Percentiles rank a stretch among this genome's conserved stretches.
These are phyloP conservation scores for Helicocarpus griseus DNA, from an alignment of 2,329 filamentous ascomycete genomes.

Conservation along the genomic window DNA sequence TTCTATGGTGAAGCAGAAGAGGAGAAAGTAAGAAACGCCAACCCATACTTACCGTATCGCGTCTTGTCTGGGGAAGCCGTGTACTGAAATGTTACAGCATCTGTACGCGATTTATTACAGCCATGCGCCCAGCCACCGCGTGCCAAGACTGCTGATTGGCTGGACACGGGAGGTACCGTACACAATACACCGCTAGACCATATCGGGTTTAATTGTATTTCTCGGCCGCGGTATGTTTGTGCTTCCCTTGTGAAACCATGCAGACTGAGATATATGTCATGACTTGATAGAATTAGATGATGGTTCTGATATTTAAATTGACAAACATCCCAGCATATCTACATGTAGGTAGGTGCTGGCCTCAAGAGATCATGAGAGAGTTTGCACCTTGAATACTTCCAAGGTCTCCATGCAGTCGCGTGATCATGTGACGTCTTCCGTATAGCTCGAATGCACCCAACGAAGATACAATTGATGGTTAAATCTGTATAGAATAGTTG, in stretches of 20 bases:
- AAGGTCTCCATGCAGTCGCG: background rate
- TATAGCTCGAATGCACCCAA: background rate
- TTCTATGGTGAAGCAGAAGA: too few species aligned
- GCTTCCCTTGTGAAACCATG: too few species aligned
- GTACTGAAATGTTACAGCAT: background rate
- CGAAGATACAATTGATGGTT: background rate
- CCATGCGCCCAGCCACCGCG: background rate
- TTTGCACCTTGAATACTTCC: background rate
- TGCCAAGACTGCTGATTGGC: slow-evolving; percentile 8
- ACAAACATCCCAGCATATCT: too few species aligned
- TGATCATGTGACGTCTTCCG: background rate
- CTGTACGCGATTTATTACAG: background rate
- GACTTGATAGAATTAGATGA: too few species aligned
- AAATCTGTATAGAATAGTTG: background rate
- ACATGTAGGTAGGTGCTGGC: too few species aligned
- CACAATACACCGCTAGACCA: background rate
- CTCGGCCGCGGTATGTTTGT: too few species aligned
- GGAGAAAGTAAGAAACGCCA: too few species aligned
- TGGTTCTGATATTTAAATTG: too few species aligned
- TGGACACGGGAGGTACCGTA: background rate
- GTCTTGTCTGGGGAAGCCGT: background rate
- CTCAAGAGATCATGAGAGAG: too few species aligned
- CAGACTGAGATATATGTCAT: too few species aligned
- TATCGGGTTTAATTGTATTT: background rate
- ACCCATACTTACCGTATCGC: too few species aligned